Evolutionary conservation across 192 early-diverging fungal species (phyloP), one percentile per base, ranked within the genome.

Genomic region (Gaertneriomyces sp.): DNA sequence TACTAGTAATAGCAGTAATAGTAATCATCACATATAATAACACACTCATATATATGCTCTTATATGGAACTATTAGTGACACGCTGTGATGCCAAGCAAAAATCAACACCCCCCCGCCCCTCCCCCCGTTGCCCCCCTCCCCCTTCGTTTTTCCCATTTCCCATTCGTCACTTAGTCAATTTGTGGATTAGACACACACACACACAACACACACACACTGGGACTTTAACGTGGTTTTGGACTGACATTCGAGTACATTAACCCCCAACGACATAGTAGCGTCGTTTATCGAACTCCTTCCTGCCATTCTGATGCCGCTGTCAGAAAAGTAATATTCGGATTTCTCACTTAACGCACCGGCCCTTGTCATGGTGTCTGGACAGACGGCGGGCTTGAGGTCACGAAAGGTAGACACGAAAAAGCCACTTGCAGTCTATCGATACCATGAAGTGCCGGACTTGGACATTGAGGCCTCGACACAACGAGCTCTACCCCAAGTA

Each of bases 391-490:
- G 71, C 58, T 63, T 80, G 39, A 41, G 78, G 63, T 76, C 74
- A 39, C 61, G 93, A 61, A 96, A 95, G 79, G 87, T 98, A 74
- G 92, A 94, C 76, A 77, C 82, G 60, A 92, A 92, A 76, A 89
- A 90, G 66, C 73, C 85, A 39, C 78, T 99, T 60, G 84, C 82
- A 50, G 90, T 99, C 53, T 88, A 85, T 72, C 86, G 87, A 43
- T 89, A 82, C 61, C 70, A 85, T 43, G 91, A 99, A 66, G 84
- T 93, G 19, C 86, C 84, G 39, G 94, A 95, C 76, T 79, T 95
- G 41, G 86, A 90, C 49, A 91, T 92, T 58, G 81, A 87, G 38
- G 70, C 81, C n/a, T 81, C 84, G 53, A 81, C 86, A 56, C 89
- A 82, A 46, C 72, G 87, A 16, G 72, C 83, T 39, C 78, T 87